phyloP scores from a whole-genome alignment of 2,329 filamentous ascomycete genomes.

The Fusarium acutatum region DNA sequence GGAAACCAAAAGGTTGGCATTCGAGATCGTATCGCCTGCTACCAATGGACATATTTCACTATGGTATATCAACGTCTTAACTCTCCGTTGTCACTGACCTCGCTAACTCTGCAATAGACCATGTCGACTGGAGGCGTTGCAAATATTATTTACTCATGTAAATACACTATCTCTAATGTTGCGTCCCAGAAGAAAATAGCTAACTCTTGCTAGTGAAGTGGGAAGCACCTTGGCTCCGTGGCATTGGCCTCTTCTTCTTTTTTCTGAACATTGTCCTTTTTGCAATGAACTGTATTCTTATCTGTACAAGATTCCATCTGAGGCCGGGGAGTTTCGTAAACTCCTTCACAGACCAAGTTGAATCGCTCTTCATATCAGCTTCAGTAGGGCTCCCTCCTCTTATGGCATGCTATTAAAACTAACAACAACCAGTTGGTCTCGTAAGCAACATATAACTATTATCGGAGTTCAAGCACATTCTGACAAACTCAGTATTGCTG shows the following conservation, averaged over 20 bases:
- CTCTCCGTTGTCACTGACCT: not conserved
- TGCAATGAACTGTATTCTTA: conserved; percentile 67
- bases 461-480: not conserved
- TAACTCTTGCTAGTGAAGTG: conserved; percentile 34
- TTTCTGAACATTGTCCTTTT: conserved; percentile 72
- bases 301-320: conserved; percentile 73
- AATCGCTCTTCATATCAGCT: conserved; percentile 80
- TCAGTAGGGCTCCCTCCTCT: conserved; percentile 51
- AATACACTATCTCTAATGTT: not conserved
- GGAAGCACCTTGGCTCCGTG: conserved; percentile 62
- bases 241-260: conserved; percentile 68
- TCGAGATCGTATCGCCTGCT: conserved; percentile 61
- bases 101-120: conserved; percentile 28
- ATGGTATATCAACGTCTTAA: conserved; percentile 43
- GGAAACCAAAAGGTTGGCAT: conserved; percentile 51
- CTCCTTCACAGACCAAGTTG: conserved; percentile 79
- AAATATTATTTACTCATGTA: conserved; percentile 58
- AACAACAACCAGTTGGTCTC: conserved; percentile 51
- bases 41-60: conserved; percentile 82
- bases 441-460: conserved; percentile 42
- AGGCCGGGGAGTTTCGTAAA: conserved; percentile 75
- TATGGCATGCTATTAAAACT: conserved; percentile 9
- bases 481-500: conserved; percentile 66
- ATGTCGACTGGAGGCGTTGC: conserved; percentile 66
- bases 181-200: not conserved